phyloP scores from a whole-genome alignment of 495 filamentous ascomycete species.

The Penicillium lividum region DNA sequence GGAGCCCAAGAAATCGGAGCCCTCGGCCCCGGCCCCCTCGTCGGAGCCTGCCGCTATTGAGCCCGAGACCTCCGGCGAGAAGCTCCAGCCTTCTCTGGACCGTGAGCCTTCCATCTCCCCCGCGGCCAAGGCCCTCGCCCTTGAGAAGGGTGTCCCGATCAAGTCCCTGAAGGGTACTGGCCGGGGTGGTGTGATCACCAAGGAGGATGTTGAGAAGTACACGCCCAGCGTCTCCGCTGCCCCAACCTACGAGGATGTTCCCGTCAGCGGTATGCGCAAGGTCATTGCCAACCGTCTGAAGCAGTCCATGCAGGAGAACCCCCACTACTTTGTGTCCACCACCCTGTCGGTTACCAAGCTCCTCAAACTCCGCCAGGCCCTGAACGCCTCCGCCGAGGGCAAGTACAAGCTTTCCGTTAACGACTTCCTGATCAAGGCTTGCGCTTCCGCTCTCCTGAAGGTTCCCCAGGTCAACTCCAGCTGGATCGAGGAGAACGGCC shows the following conservation, averaged over 20 bases:
- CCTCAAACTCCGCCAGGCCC: slow-evolving; percentile 88
- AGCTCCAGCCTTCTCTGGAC: slow-evolving; percentile 79
- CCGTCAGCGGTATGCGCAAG: slow-evolving; percentile 93
- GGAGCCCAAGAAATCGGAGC: slow-evolving; percentile 58
- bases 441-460: slow-evolving; percentile 83
- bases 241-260: slow-evolving; percentile 79
- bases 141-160: slow-evolving; percentile 81
- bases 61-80: slow-evolving; percentile 71
- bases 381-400: slow-evolving; percentile 85
- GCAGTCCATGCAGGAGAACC: slow-evolving; percentile 87
- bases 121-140: slow-evolving; percentile 75
- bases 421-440: slow-evolving; percentile 98
- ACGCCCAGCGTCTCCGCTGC: slow-evolving; percentile 54
- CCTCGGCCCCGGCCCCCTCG: slow-evolving; percentile 60
- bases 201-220: slow-evolving; percentile 89
- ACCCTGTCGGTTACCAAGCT: slow-evolving; percentile 90
- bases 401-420: slow-evolving; percentile 99
- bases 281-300: slow-evolving; percentile 90
- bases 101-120: slow-evolving; percentile 72
- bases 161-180: slow-evolving; percentile 85
- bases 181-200: slow-evolving; percentile 82
- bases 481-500: slow-evolving; percentile 79
- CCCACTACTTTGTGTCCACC: slow-evolving; percentile 95
- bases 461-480: slow-evolving; percentile 94
- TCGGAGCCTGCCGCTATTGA: slow-evolving; percentile 63